Evolutionary conservation across 345 rosid species (phyloP), one percentile per base, ranked within the genome.

Genomic region (Angophora floribunda): DNA sequence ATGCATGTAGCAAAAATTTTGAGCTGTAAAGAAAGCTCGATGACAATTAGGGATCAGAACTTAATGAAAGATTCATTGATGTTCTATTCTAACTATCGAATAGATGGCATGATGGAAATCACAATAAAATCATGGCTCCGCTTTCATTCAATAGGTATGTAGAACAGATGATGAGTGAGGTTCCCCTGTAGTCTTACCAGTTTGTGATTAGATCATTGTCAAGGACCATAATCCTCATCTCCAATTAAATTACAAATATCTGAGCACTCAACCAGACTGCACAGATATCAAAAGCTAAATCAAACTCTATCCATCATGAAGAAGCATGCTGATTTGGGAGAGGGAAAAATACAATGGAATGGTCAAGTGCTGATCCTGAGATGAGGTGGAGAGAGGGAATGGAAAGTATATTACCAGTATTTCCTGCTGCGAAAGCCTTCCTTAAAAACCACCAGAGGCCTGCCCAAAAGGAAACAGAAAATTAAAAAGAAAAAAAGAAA

Each of bases 201-300:
- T 30, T 17, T 52, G 87, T 4, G 30, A 32, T 85, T 85, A 26
- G 36, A 65, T 28, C 51, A 41, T 55, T 94, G 84, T 75, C 91
- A 96, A 45, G 98, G 97, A 88, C 96, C 97, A 89, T 94, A 92
- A 84, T 96, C 97, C 86, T 91, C 93, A 88, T 96, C 97, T 86
- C 96, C 95, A 85, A 97, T 96, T 92, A 97, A 90, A 91, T 96
- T 97, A 89, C 99, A 97, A 21, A 96, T 96, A 87, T 96, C 98
- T 1, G 96, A 96, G 90, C 99, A 97, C 90, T 96, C 99, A 89
- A 96, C 98, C 95, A 96, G 91, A 90, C 99, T 97, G 95, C 93
- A 92, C 80, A 14, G 32, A 57, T 36, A 7, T 24, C 15, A 52
- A 87, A 44, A 70, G 59, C 49, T 52, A 75, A 41, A 75, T 75